Base-by-base conservation (phyloP, 768 basidiomycete species). In the Kwoniella sp. region DNA sequence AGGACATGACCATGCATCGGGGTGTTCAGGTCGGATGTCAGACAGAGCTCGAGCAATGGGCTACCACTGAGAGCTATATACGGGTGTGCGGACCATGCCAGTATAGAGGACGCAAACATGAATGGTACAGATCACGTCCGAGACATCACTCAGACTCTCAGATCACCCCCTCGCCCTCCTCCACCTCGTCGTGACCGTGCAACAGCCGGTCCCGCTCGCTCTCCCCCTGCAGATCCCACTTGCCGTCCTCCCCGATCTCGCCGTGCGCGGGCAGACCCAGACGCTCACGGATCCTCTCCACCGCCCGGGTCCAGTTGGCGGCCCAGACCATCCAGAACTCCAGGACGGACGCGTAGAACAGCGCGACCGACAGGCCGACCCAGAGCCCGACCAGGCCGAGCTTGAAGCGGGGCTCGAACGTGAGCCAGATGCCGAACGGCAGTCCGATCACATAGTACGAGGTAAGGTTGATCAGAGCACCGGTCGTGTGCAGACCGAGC, bases 371-470 rank as follows among this genome's bases (percentile, higher is more conserved):
- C 34, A 92, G 76, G 12, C 90, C 90, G 33, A 86, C 78, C 91
- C 90, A 95, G 14, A 95, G 79, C 0, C 91, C 91, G 17, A 78
- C 76, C 11, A 95, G 77, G 0, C 78, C 82, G 70, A 81, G 78
- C 44, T 76, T 76, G 77, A 91, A 89, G 2, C 86, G 79, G 3
- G 92, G 82, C 74, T 80, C 37, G 32, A 70, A 70, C 3, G 62
- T 61, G 6, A 70, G 47, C 65, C 65, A 87, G 44, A 89, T 74
- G 12, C 88, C 91, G 38, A 88, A 77, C 0, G 90, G 90, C 43
- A 93, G 85, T 25, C 88, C 86, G 56, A 91, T 74, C 50, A 84
- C 73, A 62, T 93, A 91, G 74, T 91, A 91, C 2, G 85, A 83
- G 42, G 82, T 84, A 15, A 90, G 75, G 68, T 91, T 91, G 50